phyloP scores from a whole-genome alignment of 2,329 filamentous ascomycete genomes.

The Lachnellula arida region DNA sequence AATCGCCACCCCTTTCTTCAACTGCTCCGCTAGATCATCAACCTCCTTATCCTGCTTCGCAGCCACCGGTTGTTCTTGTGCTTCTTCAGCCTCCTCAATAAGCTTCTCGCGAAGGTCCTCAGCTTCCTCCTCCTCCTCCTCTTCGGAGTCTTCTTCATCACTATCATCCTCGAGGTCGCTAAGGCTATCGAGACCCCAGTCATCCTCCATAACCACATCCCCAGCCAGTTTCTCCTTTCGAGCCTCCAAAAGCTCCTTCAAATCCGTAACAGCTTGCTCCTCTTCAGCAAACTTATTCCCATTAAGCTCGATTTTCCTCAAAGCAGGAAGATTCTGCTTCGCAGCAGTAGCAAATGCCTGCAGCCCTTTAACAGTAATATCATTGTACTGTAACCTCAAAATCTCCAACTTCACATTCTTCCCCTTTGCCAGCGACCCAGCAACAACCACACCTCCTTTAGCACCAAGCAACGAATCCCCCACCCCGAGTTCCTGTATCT shows the following conservation, averaged over 20 bases:
- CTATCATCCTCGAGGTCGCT: slow-evolving; percentile 75
- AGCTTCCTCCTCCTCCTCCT: slow-evolving; percentile 52
- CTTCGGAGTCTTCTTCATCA: slow-evolving; percentile 64
- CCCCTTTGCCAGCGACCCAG: slow-evolving; percentile 66
- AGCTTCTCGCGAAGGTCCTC: slow-evolving; percentile 66
- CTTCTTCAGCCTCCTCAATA: slow-evolving; percentile 64
- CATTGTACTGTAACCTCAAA: slow-evolving; percentile 87
- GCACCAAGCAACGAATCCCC: slow-evolving; percentile 81
- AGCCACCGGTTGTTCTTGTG: slow-evolving; percentile 68
- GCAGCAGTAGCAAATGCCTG: slow-evolving; percentile 66
- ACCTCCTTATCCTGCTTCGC: slow-evolving; percentile 71
- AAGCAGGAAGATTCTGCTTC: slow-evolving; percentile 61
- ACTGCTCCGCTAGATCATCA: slow-evolving; percentile 69
- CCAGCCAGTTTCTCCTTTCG: slow-evolving; percentile 72
- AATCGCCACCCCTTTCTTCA: slow-evolving; percentile 56
- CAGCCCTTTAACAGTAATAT: slow-evolving; percentile 75
- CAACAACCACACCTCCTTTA: slow-evolving; percentile 71
- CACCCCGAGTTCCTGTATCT: slow-evolving; percentile 77
- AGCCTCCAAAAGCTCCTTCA: slow-evolving; percentile 68
- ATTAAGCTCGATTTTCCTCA: slow-evolving; percentile 88
- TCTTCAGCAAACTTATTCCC: slow-evolving; percentile 93
- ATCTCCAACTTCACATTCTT: slow-evolving; percentile 76
- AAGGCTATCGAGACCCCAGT: slow-evolving; percentile 81
- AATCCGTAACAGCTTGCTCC: slow-evolving; percentile 62
- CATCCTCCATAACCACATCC: slow-evolving; percentile 65